Base-by-base conservation (phyloP, 1,139 yeast genomes). In the Hanseniaspora uvarum region DNA sequence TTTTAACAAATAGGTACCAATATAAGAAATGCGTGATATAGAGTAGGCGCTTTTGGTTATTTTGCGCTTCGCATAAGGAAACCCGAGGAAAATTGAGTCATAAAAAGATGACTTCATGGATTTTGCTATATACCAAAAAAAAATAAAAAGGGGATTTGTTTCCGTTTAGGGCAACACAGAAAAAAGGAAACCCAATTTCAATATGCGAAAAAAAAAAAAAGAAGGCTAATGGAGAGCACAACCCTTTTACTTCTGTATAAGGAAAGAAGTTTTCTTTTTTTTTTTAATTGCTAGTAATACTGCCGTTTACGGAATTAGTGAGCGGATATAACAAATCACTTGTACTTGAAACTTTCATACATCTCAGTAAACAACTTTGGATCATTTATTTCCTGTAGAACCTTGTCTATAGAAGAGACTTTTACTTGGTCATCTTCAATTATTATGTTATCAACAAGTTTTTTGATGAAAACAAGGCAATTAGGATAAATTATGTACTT, bases 401-500 rank as follows among this genome's bases (percentile, higher is more conserved):
- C 59, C 65, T 72, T 72, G 59, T 83, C 79, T 54, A 77, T 33
- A 5, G 36, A 28, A 10, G 19, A 23, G 5, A 41, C 23, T 38
- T 60, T 51, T 5, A 65, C 64, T 51, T 64, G 64, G 18, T 62
- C 66, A 23, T 63, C 66, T 52, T 64, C 63, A 28, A 60, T 59
- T 4, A 62, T 65, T 57, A 65, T 59, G 55, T 63, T 63, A 18
- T 64, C 64, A 56, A 79, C 79, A 24, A 82, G 67, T 55, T 81
- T 66, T 46, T 79, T 76, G 58, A 82, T 68, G 10, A 82, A 73
- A 60, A 81, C 85, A 18, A 82, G 70, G 61, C 86, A 78, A 66
- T 81, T 81, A n/a, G 86, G 87, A 62, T 81, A 83, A 19, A 83
- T 88, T 50, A 83, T 68, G 61, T 78, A 79, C 60, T 77, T 80